Percentiles rank a stretch among this genome's conserved stretches.
Evolutionary conservation across 371 early-diverging fungal species (phyloP).

Genomic region (Mucor racemosus): DNA sequence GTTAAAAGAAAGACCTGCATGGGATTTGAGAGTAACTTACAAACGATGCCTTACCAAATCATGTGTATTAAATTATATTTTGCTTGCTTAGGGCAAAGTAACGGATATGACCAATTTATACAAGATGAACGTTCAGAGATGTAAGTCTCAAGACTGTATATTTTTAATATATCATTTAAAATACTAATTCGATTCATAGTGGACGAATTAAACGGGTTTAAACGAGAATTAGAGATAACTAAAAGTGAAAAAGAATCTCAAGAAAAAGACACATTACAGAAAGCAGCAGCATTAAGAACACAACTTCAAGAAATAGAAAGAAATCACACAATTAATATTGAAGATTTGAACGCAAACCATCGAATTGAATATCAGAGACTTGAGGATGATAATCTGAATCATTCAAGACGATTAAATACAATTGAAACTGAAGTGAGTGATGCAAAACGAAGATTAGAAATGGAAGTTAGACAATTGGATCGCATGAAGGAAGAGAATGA

Average conservation of each 20-base stretch:
- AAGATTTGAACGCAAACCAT: slow-evolving; percentile 36
- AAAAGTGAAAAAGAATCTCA: slow-evolving; percentile 38
- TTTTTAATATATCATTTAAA: neutral
- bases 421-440: slow-evolving; percentile 36
- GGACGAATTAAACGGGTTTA: slow-evolving; percentile 28
- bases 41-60: too few species aligned
- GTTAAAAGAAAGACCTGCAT: slow-evolving; percentile 40
- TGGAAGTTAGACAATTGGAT: slow-evolving; percentile 12
- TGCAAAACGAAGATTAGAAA: slow-evolving; percentile 19
- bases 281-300: slow-evolving; percentile 30
- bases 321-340: slow-evolving; percentile 29
- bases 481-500: slow-evolving; percentile 19
- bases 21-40: slow-evolving; percentile 45
- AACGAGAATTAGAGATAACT: slow-evolving; percentile 31
- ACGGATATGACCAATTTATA: slow-evolving; percentile 40
- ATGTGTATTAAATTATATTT: too few species aligned
- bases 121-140: slow-evolving; percentile 27
- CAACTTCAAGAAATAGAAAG: slow-evolving; percentile 26
- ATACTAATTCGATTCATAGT: slow-evolving; percentile 18
- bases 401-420: slow-evolving; percentile 27
- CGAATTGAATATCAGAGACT: slow-evolving; percentile 40
- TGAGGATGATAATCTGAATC: slow-evolving; percentile 38
- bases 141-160: slow-evolving; percentile 22
- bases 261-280: slow-evolving; percentile 34
- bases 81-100: slow-evolving; percentile 36